Conservation (phyloP, 306 rosid genomes). For the Cucumis hystrix region DNA sequence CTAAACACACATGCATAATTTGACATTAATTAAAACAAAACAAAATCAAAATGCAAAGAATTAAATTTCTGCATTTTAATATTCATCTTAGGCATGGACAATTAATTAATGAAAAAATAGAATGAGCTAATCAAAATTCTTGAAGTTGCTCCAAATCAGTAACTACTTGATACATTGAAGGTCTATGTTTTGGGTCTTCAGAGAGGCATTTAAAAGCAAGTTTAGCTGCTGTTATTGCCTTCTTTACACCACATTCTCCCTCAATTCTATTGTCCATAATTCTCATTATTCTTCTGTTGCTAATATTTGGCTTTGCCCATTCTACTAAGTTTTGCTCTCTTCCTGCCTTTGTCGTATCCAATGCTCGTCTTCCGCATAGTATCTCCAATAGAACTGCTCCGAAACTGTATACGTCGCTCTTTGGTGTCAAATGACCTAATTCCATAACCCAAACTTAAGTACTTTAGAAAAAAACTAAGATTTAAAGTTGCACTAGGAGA, state of each 20-base stretch:
- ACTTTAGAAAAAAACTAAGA: neutral
- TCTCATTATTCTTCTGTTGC: constrained; percentile 49
- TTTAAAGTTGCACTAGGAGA: too few species aligned
- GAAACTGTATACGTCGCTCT: constrained; percentile 83
- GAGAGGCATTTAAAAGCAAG: constrained; percentile 57
- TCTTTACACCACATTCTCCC: constrained; percentile 44
- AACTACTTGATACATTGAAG: constrained; percentile 69
- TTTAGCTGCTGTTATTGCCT: constrained; percentile 47
- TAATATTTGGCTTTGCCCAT: constrained; percentile 82
- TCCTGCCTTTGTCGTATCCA: constrained; percentile 50
- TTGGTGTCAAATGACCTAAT: constrained; percentile 63
- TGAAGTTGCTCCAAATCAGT: constrained; percentile 50
- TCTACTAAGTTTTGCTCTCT: constrained; percentile 63
- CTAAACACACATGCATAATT: too few species aligned
- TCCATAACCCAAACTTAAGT: constrained; percentile 14
- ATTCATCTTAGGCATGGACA: too few species aligned
- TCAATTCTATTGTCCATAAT: constrained; percentile 66
- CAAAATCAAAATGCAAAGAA: too few species aligned
- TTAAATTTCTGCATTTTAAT: too few species aligned
- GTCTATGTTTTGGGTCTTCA: constrained; percentile 57
- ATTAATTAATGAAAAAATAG: too few species aligned
- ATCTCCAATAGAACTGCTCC: constrained; percentile 95
- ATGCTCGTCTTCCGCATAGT: constrained; percentile 52
- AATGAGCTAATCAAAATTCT: constrained; percentile 3
- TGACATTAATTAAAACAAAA: too few species aligned